Evolutionary conservation across 1,139 yeast species (phyloP).

Genomic region (Suhomyces atakaporum): DNA sequence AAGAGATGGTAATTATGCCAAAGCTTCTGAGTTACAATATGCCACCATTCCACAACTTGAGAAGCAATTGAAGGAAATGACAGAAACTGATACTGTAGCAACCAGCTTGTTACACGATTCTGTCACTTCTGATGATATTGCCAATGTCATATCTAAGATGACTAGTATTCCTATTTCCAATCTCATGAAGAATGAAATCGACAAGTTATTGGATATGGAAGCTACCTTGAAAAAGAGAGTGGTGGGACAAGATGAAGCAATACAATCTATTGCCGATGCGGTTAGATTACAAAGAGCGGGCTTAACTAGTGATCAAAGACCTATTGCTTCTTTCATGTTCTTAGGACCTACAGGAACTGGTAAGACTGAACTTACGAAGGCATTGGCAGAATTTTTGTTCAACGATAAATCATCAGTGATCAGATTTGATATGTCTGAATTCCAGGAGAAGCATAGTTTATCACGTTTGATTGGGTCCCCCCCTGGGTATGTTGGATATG

Average conservation of each 20-base stretch:
- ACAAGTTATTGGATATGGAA: conserved; percentile 87
- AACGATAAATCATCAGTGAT: conserved; percentile 84
- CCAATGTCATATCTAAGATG: conserved; percentile 87
- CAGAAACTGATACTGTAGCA: conserved; percentile 45
- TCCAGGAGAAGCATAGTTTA: conserved; percentile 90
- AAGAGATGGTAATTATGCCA: conserved; percentile 81
- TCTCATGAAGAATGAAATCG: conserved; percentile 91
- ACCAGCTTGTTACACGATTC: conserved; percentile 75
- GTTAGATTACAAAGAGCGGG: conserved; percentile 97
- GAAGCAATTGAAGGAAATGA: conserved; percentile 47
- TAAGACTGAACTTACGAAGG: conserved; percentile 91
- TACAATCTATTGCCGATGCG: conserved; percentile 86
- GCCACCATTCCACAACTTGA: conserved; percentile 82
- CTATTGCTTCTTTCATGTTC: conserved; percentile 94
- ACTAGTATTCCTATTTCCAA: conserved; percentile 96
- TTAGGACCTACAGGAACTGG: conserved; percentile 99
- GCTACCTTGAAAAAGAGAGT: conserved; percentile 71
- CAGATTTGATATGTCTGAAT: conserved; percentile 96
- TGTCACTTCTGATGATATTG: conserved; percentile 92
- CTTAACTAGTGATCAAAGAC: conserved; percentile 87
- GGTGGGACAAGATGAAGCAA: conserved; percentile 95
- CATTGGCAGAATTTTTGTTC: conserved; percentile 87
- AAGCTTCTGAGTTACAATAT: conserved; percentile 88
- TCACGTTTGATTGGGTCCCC: conserved; percentile 95
- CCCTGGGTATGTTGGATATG: conserved; percentile 97